A percentile compares a stretch with the other conserved stretches of the same genome.
These are phyloP conservation scores for Vitis cinerea DNA, from an alignment of 164 flowering plant genomes.

Conservation along the genomic window DNA sequence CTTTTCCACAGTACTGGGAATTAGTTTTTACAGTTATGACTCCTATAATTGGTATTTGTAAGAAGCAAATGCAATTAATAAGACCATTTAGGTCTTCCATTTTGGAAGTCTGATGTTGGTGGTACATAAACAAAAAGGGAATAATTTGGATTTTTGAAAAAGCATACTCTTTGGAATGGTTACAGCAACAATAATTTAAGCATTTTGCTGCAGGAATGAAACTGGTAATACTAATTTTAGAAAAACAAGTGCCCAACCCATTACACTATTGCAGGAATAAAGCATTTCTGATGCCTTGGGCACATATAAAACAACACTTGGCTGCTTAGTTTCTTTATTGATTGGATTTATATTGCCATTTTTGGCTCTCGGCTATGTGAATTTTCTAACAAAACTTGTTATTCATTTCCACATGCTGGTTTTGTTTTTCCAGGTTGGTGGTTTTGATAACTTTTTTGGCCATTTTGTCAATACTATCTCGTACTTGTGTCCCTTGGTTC, in stretches of 20 bases:
- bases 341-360: background rate
- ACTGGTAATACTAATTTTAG: background rate
- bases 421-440: constrained; percentile 16
- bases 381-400: background rate
- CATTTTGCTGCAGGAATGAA: background rate
- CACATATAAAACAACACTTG: background rate
- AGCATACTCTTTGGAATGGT: background rate
- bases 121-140: background rate
- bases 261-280: background rate
- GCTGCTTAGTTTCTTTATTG: background rate
- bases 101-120: background rate
- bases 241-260: background rate
- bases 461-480: constrained; percentile 24
- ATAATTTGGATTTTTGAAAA: background rate
- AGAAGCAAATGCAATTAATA: background rate
- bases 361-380: background rate
- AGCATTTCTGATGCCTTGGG: background rate
- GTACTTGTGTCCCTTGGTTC: constrained; percentile 28
- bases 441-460: constrained; percentile 21
- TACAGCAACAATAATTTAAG: background rate
- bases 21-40: background rate
- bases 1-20: too few species aligned
- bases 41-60: background rate
- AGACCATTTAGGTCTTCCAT: background rate
- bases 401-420: background rate